A percentile compares a stretch with the other conserved stretches of the same genome.
phyloP scores from a whole-genome alignment of 208 protist genomes.

The Leishmania guyanensis region DNA sequence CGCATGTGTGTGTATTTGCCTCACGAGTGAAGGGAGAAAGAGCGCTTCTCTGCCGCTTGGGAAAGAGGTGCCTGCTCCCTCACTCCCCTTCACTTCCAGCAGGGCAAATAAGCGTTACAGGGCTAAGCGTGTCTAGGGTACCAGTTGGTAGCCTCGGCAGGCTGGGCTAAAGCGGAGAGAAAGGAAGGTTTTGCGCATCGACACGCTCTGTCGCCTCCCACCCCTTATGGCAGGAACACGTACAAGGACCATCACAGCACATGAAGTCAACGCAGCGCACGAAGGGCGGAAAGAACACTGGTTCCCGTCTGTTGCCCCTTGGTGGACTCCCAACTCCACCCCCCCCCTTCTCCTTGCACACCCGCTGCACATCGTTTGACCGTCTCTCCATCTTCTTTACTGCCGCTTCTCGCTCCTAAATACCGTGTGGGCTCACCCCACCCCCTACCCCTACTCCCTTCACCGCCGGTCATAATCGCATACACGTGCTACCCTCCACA shows the following conservation, averaged over 20 bases:
- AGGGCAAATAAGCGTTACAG: background rate
- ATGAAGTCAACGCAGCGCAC: background rate
- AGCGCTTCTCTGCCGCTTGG: background rate
- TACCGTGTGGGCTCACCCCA: background rate
- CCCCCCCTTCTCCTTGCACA: background rate
- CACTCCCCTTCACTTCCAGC: background rate
- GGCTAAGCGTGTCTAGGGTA: background rate
- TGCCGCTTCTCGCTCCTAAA: background rate
- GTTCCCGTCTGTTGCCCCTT: background rate
- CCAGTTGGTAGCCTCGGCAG: background rate
- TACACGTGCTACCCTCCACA: background rate
- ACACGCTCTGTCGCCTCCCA: background rate
- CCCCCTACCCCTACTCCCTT: background rate
- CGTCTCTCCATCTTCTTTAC: background rate
- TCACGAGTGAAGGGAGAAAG: conserved; percentile 7
- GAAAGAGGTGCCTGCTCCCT: background rate
- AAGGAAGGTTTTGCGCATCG: background rate
- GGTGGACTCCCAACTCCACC: background rate
- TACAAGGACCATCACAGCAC: background rate
- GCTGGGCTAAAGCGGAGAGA: background rate
- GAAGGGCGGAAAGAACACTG: background rate
- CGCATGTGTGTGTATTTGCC: background rate
- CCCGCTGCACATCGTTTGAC: background rate
- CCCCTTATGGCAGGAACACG: background rate
- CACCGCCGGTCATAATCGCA: background rate